Conservation (phyloP, 805 yeast genomes). For the Wickerhamomyces alni region DNA sequence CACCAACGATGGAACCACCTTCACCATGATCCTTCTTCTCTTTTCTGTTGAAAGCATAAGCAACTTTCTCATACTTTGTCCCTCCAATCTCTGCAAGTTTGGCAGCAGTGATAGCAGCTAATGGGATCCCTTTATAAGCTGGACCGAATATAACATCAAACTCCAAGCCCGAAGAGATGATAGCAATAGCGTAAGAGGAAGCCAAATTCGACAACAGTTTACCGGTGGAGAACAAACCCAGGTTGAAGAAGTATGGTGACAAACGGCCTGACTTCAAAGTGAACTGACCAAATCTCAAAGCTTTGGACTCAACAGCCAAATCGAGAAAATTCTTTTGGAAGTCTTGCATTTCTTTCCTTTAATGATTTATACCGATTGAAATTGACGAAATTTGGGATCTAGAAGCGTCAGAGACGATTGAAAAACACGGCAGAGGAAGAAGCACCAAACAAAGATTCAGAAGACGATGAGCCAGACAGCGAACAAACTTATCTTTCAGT, state of each 20-base stretch:
- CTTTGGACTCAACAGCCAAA: conserved; percentile 74
- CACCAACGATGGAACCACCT: conserved; percentile 93
- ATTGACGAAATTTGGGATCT: too few species aligned
- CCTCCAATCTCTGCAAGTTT: conserved; percentile 89
- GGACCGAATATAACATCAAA: conserved; percentile 95
- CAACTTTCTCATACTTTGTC: conserved; percentile 63
- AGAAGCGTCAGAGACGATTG: not conserved
- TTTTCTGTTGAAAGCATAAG: conserved; percentile 94
- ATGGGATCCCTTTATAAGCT: conserved; percentile 95
- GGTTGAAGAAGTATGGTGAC: conserved; percentile 95
- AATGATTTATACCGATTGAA: too few species aligned
- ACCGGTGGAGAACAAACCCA: conserved; percentile 87
- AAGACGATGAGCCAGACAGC: too few species aligned
- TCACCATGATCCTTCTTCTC: conserved; percentile 98
- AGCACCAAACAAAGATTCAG: too few species aligned
- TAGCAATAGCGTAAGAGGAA: conserved; percentile 82
- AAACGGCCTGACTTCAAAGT: conserved; percentile 87
- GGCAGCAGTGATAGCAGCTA: conserved; percentile 89
- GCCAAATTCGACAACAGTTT: conserved; percentile 74
- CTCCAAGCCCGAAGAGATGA: conserved; percentile 71
- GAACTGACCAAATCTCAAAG: conserved; percentile 82
- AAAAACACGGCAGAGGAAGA: too few species aligned
- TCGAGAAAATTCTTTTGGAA: conserved; percentile 69
- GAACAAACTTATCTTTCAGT: too few species aligned
- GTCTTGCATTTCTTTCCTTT: conserved; percentile 25